A percentile compares a stretch with the other conserved stretches of the same genome.
These are phyloP conservation scores for Candida silvicultrix DNA, from an alignment of 805 yeast species.

Conservation along the genomic window DNA sequence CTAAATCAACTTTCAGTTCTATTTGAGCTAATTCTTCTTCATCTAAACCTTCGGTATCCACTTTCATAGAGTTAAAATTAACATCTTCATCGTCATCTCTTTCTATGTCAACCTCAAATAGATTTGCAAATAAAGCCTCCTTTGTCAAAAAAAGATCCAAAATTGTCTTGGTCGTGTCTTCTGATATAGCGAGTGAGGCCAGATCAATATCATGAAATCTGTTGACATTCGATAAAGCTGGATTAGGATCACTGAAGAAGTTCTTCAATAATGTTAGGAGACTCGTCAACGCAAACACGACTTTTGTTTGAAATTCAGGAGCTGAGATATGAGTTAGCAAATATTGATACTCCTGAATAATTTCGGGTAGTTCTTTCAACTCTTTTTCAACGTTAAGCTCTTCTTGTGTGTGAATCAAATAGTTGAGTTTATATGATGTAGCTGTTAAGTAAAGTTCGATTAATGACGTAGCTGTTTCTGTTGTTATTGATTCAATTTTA, in stretches of 20 bases:
- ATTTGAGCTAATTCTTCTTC: constrained; percentile 9
- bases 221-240: constrained; percentile 12
- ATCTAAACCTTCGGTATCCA: constrained; percentile 9
- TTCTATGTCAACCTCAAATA: constrained; percentile 34
- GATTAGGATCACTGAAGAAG: constrained; percentile 27
- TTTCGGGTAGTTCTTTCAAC: constrained; percentile 8
- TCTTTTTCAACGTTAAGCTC: constrained; percentile 14
- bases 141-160: constrained; percentile 39
- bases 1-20: constrained; percentile 34
- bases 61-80: constrained; percentile 21
- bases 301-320: constrained; percentile 12
- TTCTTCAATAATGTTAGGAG: constrained; percentile 20
- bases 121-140: constrained; percentile 40
- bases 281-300: constrained; percentile 20
- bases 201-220: constrained; percentile 18
- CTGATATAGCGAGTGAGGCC: constrained; percentile 21
- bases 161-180: constrained; percentile 26
- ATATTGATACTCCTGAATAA: constrained; percentile 8
- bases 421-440: constrained; percentile 13
- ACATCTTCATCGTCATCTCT: constrained; percentile 49
- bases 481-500: neutral
- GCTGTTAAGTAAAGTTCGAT: constrained; percentile 14
- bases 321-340: constrained; percentile 2
- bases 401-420: constrained; percentile 11
- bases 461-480: neutral